phyloP scores from a whole-genome alignment of 768 basidiomycete species.

The Boletus rubescentipes region DNA sequence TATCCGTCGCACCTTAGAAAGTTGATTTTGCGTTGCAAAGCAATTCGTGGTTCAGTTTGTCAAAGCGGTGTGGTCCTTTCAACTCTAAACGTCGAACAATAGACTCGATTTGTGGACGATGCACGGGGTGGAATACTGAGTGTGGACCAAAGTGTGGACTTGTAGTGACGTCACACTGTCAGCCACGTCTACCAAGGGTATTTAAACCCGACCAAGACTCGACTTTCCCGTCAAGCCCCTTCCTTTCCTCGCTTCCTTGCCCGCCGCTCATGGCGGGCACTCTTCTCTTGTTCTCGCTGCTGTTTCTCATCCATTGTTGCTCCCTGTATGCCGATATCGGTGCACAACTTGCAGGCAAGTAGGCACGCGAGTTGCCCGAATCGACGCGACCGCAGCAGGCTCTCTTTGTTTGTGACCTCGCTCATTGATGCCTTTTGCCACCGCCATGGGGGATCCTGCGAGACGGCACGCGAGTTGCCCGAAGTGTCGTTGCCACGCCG shows the following conservation, averaged over 20 bases:
- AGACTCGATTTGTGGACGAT: no score
- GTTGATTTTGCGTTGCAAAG: no score
- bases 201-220: constrained; percentile 3
- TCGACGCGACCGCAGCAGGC: background rate
- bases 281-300: background rate
- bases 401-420: background rate
- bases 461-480: background rate
- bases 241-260: background rate
- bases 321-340: background rate
- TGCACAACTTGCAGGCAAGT: no score
- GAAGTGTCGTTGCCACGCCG: no score
- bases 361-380: constrained; percentile 2
- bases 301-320: background rate
- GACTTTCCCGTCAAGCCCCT: background rate
- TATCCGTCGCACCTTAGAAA: no score
- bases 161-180: background rate
- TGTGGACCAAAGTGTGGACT: no score
- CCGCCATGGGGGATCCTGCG: background rate
- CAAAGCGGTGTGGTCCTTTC: no score
- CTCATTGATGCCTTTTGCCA: background rate
- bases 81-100: no score
- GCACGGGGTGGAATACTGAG: no score
- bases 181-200: constrained; percentile 8
- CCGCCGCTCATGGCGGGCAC: background rate
- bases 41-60: no score